These are phyloP conservation scores for Endothia cerciana DNA, from an alignment of 2,329 filamentous ascomycete genomes.

Conservation along the genomic window DNA sequence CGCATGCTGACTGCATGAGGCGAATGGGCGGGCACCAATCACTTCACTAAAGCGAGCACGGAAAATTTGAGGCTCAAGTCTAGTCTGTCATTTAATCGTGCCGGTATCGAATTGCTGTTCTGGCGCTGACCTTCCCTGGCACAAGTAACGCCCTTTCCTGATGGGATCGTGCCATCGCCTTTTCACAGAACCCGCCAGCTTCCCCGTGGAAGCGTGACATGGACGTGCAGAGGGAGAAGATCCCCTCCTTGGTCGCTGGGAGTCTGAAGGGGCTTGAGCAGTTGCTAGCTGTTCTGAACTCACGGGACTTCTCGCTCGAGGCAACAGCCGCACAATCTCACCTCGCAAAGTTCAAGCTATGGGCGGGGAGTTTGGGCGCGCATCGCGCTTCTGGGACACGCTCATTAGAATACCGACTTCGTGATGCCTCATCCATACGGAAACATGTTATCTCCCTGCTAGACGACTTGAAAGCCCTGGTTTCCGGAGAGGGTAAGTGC, in stretches of 20 bases:
- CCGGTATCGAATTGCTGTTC: background rate
- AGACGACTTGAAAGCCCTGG: background rate
- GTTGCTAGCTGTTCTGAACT: background rate
- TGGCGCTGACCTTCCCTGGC: background rate
- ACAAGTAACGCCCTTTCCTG: background rate
- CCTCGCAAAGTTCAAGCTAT: slow-evolving; percentile 14
- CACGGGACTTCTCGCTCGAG: no score
- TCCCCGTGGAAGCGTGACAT: background rate
- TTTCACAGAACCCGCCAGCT: background rate
- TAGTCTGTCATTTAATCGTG: background rate
- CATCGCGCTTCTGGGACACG: slow-evolving; percentile 8
- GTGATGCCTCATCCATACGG: slow-evolving; percentile 12
- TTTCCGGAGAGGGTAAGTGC: background rate
- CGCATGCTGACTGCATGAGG: slow-evolving; percentile 6
- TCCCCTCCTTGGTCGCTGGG: background rate
- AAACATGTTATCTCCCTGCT: slow-evolving; percentile 5
- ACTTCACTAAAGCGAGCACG: background rate
- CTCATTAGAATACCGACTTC: slow-evolving; percentile 14
- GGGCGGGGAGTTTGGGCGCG: slow-evolving; percentile 12
- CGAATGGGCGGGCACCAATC: slow-evolving; percentile 16
- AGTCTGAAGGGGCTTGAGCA: background rate
- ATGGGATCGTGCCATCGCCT: background rate
- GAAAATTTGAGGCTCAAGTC: background rate
- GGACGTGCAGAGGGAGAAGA: background rate
- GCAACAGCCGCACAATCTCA: background rate